Conservation (phyloP, 116 monocot species). For the Cymodocea nodosa region DNA sequence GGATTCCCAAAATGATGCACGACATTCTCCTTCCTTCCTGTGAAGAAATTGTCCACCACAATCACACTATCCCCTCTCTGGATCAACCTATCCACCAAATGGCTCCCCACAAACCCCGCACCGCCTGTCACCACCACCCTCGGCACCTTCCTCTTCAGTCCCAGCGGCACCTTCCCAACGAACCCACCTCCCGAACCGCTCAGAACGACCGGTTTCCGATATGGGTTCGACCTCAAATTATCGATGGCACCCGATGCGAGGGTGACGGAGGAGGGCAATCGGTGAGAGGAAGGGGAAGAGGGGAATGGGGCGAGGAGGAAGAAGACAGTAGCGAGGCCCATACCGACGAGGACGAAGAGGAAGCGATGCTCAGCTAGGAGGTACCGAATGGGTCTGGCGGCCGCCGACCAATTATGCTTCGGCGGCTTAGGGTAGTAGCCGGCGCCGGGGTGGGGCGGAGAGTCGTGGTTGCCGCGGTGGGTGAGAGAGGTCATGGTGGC, state of each 20-base stretch:
- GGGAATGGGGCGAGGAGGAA: slow-evolving; percentile 16
- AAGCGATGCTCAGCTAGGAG: slow-evolving; percentile 62
- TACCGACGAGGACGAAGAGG: slow-evolving; percentile 52
- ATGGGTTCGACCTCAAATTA: neutral
- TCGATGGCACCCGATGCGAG: neutral
- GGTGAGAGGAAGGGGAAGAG: slow-evolving; percentile 4
- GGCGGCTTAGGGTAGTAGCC: slow-evolving; percentile 27
- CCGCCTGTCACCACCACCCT: slow-evolving; percentile 90
- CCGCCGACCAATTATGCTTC: slow-evolving; percentile 19
- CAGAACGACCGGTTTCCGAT: neutral
- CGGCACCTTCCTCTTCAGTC: slow-evolving; percentile 64
- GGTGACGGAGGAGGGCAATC: neutral
- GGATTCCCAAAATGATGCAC: slow-evolving; percentile 92
- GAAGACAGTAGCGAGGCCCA: slow-evolving; percentile 43
- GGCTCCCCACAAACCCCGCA: slow-evolving; percentile 92
- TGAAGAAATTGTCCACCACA: slow-evolving; percentile 96
- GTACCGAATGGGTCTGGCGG: slow-evolving; percentile 25
- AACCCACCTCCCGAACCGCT: slow-evolving; percentile 30
- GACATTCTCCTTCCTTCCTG: slow-evolving; percentile 92
- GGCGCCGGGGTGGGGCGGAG: neutral
- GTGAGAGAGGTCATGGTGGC: slow-evolving; percentile 17
- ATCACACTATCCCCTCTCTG: slow-evolving; percentile 80
- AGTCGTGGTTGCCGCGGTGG: slow-evolving; percentile 27
- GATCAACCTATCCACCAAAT: slow-evolving; percentile 83
- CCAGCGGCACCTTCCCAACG: slow-evolving; percentile 68